Evolutionary conservation across 306 rosid species (phyloP), one percentile per base, ranked within the genome.

Genomic region (Alnus glutinosa): DNA sequence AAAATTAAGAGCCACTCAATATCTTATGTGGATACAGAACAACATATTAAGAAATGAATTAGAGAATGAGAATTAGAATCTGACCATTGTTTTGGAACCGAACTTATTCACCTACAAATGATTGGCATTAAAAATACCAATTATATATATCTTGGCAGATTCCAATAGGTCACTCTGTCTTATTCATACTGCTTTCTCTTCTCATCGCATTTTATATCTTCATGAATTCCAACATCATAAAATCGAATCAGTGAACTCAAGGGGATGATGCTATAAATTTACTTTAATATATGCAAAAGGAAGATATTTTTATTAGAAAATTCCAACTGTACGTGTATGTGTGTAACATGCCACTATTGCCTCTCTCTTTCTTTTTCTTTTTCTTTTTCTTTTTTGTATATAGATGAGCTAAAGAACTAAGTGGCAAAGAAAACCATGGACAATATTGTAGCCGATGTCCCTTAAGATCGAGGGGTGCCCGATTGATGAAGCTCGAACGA

Each of bases 21-120:
- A 49, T 51, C 10, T 50, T 52, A 71, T 28, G 80, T 79, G 81
- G 83, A 39, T 32, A 13, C 16, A 52, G 80, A 78, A 52, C 75
- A 81, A 74, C 57, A 79, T 18, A 79, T 36, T 77, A 55, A 47
- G 36, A 47, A 50, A 28, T 66, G 59, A 18, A 71, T 84, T 58
- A 23, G 77, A 48, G 69, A 69, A 78, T 52, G 23, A 30, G 78
- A 79, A 90, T 83, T 83, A 86, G 82, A 87, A 80, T 85, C 82
- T 77, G 81, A 87, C 82, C 28, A 67, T n/a, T 67, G 4, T 47
- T 67, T 82, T 79, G 79, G 83, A 83, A 88, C 83, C 78, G 90
- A 89, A 89, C 89, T 72, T 77, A 89, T 89, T 91, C 93, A 86
- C 83, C 49, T 55, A 46, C 39, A 47, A 48, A 55, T 42, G 48